Conservation (phyloP, 2,329 filamentous ascomycete species). For the Colletotrichum sidae region DNA sequence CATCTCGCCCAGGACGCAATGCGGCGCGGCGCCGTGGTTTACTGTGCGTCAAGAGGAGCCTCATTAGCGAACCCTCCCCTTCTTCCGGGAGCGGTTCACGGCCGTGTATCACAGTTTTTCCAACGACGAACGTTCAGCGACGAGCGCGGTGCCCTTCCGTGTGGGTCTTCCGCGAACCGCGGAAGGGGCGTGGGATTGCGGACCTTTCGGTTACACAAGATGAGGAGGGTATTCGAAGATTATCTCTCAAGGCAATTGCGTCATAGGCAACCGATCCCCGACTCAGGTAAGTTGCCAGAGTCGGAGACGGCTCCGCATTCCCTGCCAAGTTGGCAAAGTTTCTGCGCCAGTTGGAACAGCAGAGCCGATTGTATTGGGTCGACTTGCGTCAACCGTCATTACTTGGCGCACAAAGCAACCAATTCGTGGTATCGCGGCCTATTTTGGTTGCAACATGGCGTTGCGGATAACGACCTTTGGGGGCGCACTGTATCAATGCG, state of each 20-base stretch:
- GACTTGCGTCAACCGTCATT: conserved; percentile 3
- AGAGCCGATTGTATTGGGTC: neutral
- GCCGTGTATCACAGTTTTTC: conserved; percentile 35
- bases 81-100: conserved; percentile 11
- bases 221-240: conserved; percentile 15
- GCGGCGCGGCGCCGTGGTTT: neutral
- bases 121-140: neutral
- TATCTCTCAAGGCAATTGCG: conserved; percentile 19
- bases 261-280: conserved; percentile 16
- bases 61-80: conserved; percentile 12
- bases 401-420: neutral
- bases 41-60: conserved; percentile 21
- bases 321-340: conserved; percentile 3
- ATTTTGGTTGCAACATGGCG: neutral
- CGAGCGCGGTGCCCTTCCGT: conserved; percentile 20
- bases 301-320: conserved; percentile 13
- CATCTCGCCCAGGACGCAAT: conserved; percentile 20
- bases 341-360: neutral
- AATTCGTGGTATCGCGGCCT: neutral
- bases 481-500: too few relatives aligned
- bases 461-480: neutral
- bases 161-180: conserved; percentile 20
- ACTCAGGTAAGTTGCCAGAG: conserved; percentile 21
- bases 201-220: conserved; percentile 24
- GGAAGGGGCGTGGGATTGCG: conserved; percentile 8